Base-by-base conservation (phyloP, 1,284 basidiomycete species). In the Heliocybe sulcata region DNA sequence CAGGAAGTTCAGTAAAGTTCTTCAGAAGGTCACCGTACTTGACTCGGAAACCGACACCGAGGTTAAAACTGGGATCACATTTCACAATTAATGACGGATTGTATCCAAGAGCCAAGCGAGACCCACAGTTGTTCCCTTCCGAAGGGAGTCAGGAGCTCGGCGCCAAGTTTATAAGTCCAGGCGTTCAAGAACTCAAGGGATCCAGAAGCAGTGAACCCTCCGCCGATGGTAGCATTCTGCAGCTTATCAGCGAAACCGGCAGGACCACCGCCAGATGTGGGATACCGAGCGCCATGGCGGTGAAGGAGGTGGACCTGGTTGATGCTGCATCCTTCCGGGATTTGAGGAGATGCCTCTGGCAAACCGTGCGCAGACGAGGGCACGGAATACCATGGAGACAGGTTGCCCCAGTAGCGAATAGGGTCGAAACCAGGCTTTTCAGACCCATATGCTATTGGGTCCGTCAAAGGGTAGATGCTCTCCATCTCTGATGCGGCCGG, bases 361-460 rank as follows among this genome's bases (percentile, higher is more conserved):
- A 92, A 62, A 1, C 92, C 91, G 68, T 92, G 94, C 1, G 78
- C 72, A 9, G 75, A 79, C 29, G 72, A 74, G n/a, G 74, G 73
- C 47, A 91, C 83, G 56, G 85, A 90, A 67, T 87, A 91, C 87
- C 90, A 92, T 6, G 92, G 92, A 0, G 87, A 85, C 38, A 94
- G 69, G 64, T 92, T 92, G 0, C 92, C 92, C 89, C 91, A 92
- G 51, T 81, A 78, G 51, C 60, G 63, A 20, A 64, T 51, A 3
- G 63, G 57, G 56, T 67, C 59, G 58, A 69, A 68, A 16, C 11
- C 54, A 16, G 35, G 38, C 45, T 54, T 56, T 8, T 56, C 51
- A 38, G 56, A n/a, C 47, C 54, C 58, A n/a, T 35, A 26, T 9
- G 60, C 56, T 33, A 60, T 52, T n/a, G 60, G 64, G 31, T 60